These are phyloP conservation scores for Hypoxylon sp. DNA, from an alignment of 2,329 filamentous ascomycete species.

Conservation along the genomic window DNA sequence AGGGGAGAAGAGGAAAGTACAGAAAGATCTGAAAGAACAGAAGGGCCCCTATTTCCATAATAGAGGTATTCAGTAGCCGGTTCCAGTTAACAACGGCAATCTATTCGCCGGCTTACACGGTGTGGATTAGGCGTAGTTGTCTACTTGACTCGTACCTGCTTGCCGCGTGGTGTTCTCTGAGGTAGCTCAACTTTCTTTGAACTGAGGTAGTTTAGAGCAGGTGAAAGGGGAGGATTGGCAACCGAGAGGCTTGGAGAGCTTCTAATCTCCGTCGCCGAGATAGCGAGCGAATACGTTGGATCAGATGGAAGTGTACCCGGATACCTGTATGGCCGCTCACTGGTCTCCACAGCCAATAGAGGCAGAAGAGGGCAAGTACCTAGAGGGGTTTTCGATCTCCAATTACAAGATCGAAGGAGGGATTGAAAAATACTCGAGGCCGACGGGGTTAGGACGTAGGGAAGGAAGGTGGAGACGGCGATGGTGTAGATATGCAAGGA, in stretches of 20 bases:
- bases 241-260: neutral
- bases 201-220: neutral
- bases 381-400: neutral
- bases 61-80: neutral
- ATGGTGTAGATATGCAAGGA: neutral
- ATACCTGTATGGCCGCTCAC: neutral
- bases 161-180: neutral
- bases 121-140: neutral
- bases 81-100: neutral
- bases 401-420: neutral
- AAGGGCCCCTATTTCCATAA: neutral
- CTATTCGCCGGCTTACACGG: neutral
- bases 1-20: conserved; percentile 2
- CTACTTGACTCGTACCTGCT: neutral
- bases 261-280: neutral
- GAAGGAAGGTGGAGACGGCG: neutral
- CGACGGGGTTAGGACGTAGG: too few species aligned
- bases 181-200: too few species aligned
- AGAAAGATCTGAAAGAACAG: neutral
- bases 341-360: neutral
- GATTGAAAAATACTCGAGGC: neutral
- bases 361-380: conserved; percentile 1
- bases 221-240: neutral
- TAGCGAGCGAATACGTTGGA: neutral
- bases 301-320: neutral